Percentiles rank a stretch among this genome's conserved stretches.
phyloP scores from a whole-genome alignment of 345 rosid species.

The Nephelium lappaceum region DNA sequence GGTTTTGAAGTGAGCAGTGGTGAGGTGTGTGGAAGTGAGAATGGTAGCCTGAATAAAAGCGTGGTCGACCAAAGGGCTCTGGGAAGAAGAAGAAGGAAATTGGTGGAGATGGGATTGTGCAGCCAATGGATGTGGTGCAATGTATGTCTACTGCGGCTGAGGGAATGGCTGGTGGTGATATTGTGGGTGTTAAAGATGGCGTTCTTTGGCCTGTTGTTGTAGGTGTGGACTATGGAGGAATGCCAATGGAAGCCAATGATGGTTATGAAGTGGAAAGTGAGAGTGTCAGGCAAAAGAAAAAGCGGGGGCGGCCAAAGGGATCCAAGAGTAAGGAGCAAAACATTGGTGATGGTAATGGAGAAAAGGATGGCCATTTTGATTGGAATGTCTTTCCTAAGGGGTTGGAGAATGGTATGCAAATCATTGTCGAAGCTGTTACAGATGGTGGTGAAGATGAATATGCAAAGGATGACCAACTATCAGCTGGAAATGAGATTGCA shows the following conservation, averaged over 20 bases:
- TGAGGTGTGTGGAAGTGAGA: slow-evolving; percentile 16
- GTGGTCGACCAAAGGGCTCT: slow-evolving; percentile 26
- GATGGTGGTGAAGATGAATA: neutral
- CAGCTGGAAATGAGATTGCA: neutral
- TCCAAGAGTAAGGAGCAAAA: slow-evolving; percentile 22
- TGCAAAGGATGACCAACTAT: neutral
- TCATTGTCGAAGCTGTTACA: neutral
- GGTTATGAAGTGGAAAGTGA: neutral
- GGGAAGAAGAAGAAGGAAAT: slow-evolving; percentile 10
- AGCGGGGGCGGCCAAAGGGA: slow-evolving; percentile 26
- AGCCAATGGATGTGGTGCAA: neutral
- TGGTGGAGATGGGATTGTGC: neutral
- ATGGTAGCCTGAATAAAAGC: slow-evolving; percentile 7
- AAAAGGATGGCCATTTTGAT: neutral
- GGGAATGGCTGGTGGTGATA: neutral
- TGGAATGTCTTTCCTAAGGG: neutral
- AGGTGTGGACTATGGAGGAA: neutral
- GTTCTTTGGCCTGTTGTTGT: slow-evolving; percentile 3
- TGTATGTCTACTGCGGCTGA: too few species aligned
- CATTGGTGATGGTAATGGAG: neutral
- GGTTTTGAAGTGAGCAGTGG: neutral
- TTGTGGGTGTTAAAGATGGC: neutral
- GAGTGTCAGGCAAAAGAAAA: neutral
- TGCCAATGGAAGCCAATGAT: neutral
- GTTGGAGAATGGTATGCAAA: neutral